Conservation (phyloP, 1,284 basidiomycete species). For the Stygiomarasmius scandens region DNA sequence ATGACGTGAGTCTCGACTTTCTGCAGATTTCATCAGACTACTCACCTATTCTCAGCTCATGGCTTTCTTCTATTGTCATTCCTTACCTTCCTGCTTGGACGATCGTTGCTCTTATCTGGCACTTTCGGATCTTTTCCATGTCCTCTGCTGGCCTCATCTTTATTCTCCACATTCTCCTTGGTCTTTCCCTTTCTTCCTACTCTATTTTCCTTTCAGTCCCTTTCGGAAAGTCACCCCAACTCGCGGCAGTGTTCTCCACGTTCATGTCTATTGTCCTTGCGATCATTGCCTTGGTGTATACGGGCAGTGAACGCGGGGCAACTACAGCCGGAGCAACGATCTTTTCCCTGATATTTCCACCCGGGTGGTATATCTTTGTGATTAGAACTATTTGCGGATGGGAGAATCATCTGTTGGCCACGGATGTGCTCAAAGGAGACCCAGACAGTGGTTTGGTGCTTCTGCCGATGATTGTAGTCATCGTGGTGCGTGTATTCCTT, state of each 20-base stretch:
- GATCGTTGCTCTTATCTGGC: slow-evolving; percentile 64
- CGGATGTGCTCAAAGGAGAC: slow-evolving; percentile 56
- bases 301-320: slow-evolving; percentile 27
- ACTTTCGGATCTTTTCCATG: slow-evolving; percentile 61
- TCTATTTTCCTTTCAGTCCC: slow-evolving; percentile 69
- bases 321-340: slow-evolving; percentile 54
- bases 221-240: slow-evolving; percentile 73
- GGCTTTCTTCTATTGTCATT: slow-evolving; percentile 55
- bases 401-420: slow-evolving; percentile 57
- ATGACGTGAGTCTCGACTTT: slow-evolving; percentile 46
- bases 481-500: slow-evolving; percentile 51
- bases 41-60: slow-evolving; percentile 50
- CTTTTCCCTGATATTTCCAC: slow-evolving; percentile 74
- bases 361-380: slow-evolving; percentile 76
- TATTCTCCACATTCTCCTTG: slow-evolving; percentile 58
- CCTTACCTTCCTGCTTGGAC: slow-evolving; percentile 71
- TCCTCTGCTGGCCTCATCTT: slow-evolving; percentile 67
- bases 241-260: slow-evolving; percentile 70
- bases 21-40: not conserved
- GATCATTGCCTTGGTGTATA: slow-evolving; percentile 66
- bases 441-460: slow-evolving; percentile 60
- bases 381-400: slow-evolving; percentile 67
- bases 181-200: slow-evolving; percentile 69
- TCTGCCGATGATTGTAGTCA: slow-evolving; percentile 65
- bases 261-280: slow-evolving; percentile 68